phyloP scores from a whole-genome alignment of 2,329 filamentous ascomycete genomes.

The Calonectria pseudoturangicola region DNA sequence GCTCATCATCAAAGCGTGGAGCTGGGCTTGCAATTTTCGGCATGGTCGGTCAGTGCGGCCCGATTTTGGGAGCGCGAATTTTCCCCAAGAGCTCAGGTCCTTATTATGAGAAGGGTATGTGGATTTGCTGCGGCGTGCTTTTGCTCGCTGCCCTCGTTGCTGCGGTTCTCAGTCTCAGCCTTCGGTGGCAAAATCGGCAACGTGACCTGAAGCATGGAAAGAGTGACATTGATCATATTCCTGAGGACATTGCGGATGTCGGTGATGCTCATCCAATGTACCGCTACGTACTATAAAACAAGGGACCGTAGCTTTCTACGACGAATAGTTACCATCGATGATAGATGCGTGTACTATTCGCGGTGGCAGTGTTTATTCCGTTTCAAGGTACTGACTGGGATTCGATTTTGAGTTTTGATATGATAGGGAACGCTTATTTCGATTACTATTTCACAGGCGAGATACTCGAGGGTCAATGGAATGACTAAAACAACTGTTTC shows the following conservation, averaged over 20 bases:
- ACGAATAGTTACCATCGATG: too few relatives aligned
- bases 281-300: neutral
- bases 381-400: too few relatives aligned
- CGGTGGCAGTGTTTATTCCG: too few relatives aligned
- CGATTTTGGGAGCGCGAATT: conserved; percentile 39
- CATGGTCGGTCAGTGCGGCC: conserved; percentile 47
- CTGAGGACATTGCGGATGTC: neutral
- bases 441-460: too few relatives aligned
- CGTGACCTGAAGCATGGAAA: conserved; percentile 1
- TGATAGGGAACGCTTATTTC: too few relatives aligned
- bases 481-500: too few relatives aligned
- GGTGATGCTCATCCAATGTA: conserved; percentile 2
- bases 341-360: too few relatives aligned
- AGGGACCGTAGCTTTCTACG: too few relatives aligned
- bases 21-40: conserved; percentile 71
- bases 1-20: conserved; percentile 78
- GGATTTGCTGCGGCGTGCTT: conserved; percentile 16
- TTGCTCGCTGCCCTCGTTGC: neutral
- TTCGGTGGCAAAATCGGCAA: neutral
- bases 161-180: neutral
- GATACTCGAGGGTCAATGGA: too few relatives aligned
- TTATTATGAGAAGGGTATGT: conserved; percentile 29
- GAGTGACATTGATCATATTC: neutral
- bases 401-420: too few relatives aligned
- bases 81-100: conserved; percentile 34